These are phyloP conservation scores for Lactarius pseudohatsudake DNA, from an alignment of 768 basidiomycete species.

Conservation along the genomic window DNA sequence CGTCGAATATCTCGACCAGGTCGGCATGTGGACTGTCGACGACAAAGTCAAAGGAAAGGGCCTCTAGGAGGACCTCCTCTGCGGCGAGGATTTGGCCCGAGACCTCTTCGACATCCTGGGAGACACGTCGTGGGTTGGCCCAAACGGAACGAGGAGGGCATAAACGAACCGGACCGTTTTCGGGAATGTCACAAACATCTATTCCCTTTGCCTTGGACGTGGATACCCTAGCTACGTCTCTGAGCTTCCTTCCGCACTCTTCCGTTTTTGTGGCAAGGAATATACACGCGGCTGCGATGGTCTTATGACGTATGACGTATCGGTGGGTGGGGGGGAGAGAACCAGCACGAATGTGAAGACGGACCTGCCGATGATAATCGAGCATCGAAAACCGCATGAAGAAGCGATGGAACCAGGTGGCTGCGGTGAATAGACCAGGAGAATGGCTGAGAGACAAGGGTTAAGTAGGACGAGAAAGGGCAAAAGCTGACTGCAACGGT, in stretches of 20 bases:
- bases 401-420: slow-evolving; percentile 89
- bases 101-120: slow-evolving; percentile 72
- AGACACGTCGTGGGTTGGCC: not conserved
- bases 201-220: slow-evolving; percentile 62
- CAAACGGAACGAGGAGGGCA: slow-evolving; percentile 5
- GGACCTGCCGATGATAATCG: slow-evolving; percentile 77
- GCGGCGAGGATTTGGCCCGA: slow-evolving; percentile 67
- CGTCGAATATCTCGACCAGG: slow-evolving; percentile 70
- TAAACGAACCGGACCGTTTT: slow-evolving; percentile 61
- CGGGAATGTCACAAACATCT: slow-evolving; percentile 55
- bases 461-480: slow-evolving; percentile 24
- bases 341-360: slow-evolving; percentile 24
- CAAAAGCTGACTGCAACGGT: slow-evolving; percentile 5
- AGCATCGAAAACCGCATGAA: slow-evolving; percentile 86
- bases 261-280: slow-evolving; percentile 92
- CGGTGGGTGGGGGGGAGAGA: not conserved
- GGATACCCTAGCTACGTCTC: slow-evolving; percentile 78
- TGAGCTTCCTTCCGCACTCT: slow-evolving; percentile 81
- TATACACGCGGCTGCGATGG: slow-evolving; percentile 82
- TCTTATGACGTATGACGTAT: slow-evolving; percentile 43
- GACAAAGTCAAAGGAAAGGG: slow-evolving; percentile 83
- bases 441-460: slow-evolving; percentile 54
- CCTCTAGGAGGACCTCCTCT: slow-evolving; percentile 78
- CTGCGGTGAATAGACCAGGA: slow-evolving; percentile 82
- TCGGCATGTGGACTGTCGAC: slow-evolving; percentile 75